These are phyloP conservation scores for Bruguiera sexangula DNA, from an alignment of 345 rosid genomes.

Conservation along the genomic window DNA sequence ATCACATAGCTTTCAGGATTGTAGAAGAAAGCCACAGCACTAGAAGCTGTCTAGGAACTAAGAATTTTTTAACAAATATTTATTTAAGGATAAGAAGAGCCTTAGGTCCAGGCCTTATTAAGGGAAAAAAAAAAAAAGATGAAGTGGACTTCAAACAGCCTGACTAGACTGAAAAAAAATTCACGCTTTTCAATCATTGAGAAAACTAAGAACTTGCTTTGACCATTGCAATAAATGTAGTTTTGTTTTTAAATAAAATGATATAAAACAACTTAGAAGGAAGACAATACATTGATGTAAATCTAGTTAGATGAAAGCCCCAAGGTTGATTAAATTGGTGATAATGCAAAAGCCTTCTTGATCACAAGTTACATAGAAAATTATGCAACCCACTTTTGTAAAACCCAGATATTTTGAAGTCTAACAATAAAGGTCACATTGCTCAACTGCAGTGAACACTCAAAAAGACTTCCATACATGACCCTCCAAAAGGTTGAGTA, in stretches of 20 bases:
- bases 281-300: no score
- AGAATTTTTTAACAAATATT: neutral
- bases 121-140: neutral
- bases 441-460: no score
- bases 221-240: neutral
- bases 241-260: neutral
- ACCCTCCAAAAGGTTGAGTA: neutral
- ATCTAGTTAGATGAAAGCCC: neutral
- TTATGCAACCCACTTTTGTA: neutral
- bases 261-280: no score
- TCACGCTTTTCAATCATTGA: neutral
- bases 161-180: neutral
- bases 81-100: neutral
- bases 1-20: neutral
- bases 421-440: neutral
- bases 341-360: neutral
- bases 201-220: neutral
- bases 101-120: neutral
- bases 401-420: neutral
- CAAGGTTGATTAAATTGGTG: neutral
- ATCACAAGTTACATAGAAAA: neutral
- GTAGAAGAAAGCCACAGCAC: neutral
- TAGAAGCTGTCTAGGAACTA: neutral
- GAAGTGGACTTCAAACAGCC: neutral
- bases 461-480: neutral